phyloP scores from a whole-genome alignment of 495 filamentous ascomycete species.

The Darksidea phi region DNA sequence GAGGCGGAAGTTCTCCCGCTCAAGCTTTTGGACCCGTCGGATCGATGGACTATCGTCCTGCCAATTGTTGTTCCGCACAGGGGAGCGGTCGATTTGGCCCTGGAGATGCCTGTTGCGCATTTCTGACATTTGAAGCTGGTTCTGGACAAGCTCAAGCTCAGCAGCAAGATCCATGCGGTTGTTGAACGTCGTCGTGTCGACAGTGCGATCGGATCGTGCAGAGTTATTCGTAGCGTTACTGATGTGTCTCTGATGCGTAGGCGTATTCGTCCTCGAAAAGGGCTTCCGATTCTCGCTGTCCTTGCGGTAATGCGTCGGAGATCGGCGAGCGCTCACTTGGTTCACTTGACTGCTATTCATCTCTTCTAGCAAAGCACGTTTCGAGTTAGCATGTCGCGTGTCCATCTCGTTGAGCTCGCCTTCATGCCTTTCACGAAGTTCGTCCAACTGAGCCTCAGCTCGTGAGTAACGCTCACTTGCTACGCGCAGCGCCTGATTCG shows the following conservation, averaged over 20 bases:
- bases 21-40: conserved; percentile 83
- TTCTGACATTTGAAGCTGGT: conserved; percentile 89
- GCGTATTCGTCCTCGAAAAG: conserved; percentile 53
- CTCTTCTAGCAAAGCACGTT: conserved; percentile 76
- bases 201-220: conserved; percentile 79
- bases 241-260: conserved; percentile 70
- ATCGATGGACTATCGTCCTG: conserved; percentile 81
- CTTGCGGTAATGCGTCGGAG: conserved; percentile 71
- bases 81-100: conserved; percentile 73
- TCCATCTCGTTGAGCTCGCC: conserved; percentile 74
- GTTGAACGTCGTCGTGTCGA: conserved; percentile 85
- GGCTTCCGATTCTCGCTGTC: conserved; percentile 67
- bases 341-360: conserved; percentile 80
- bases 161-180: conserved; percentile 87
- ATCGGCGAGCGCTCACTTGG: conserved; percentile 56
- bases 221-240: conserved; percentile 75
- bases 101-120: conserved; percentile 96
- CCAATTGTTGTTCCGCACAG: conserved; percentile 59
- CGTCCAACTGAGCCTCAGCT: conserved; percentile 79
- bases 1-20: conserved; percentile 86
- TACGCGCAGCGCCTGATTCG: conserved; percentile 79
- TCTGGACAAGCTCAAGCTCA: conserved; percentile 90
- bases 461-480: conserved; percentile 79
- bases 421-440: conserved; percentile 69
- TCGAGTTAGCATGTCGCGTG: conserved; percentile 66